Base-by-base conservation (phyloP, 2,329 filamentous ascomycete genomes). In the Colletotrichum trifolii region DNA sequence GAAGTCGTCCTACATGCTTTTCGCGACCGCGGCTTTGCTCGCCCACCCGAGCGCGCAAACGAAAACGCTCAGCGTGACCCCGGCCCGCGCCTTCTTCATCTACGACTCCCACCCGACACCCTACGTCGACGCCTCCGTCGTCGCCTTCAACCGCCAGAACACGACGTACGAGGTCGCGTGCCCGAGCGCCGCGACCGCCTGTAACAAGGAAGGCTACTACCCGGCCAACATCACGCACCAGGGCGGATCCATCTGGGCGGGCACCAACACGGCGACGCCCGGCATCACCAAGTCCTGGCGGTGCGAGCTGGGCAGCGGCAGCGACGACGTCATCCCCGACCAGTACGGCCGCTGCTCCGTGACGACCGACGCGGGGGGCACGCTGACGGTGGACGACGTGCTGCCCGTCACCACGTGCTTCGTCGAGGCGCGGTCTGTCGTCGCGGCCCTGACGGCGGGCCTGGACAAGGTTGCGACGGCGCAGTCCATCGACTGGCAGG, bases 101-200 rank as follows among this genome's bases (percentile, higher is more conserved):
- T 63, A 54, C 25, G 63, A 63, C 52, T 56, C 58, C 6, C 46
- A 48, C 42, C 63, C 58, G 9, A 60, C 56, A n/a, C 52, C 46
- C 47, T 52, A 46, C 15, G 39, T 66, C 25, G 63, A 66, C 17
- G 63, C 45, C n/a, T 66, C 63, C 39, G 17, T 66, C 52, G 46
- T 66, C 40, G 33, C 42, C 11, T 53, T 50, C 50, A 39, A 61
- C 17, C 13, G 33, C 1, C 7, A 17, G n/a, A 54, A 46, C 3
- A 17, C 38, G 15, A 65, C 62, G 34, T 56, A 56, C 34, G 45
- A 56, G 10, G 46, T 62, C 5, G 62, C 39, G 7, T 65, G 58
- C 39, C 58, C 58, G 39, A 52, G 50, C 8, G 58, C 45, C 25
- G 43, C 62, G 36, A 46, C 40, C 12, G 63, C 52, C 12, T 63